Percentiles rank a stretch among this genome's conserved stretches.
These are phyloP conservation scores for Pseudogymnoascus sp. DNA, from an alignment of 2,329 filamentous ascomycete genomes.

Conservation along the genomic window DNA sequence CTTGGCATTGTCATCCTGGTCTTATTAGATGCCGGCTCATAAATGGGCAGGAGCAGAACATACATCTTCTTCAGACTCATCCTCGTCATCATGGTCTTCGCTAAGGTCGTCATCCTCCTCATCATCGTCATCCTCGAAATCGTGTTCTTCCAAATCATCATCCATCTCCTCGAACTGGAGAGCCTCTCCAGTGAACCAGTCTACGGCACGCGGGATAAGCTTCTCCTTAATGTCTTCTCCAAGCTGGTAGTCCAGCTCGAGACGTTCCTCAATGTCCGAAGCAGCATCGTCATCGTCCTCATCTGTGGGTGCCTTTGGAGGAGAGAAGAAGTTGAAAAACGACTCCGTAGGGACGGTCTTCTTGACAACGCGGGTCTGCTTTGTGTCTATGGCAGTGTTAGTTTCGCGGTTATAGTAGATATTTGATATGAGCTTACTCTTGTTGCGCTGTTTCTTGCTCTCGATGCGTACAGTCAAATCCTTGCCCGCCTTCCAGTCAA, in stretches of 20 bases:
- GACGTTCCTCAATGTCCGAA: slow-evolving; percentile 90
- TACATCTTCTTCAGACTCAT: slow-evolving; percentile 73
- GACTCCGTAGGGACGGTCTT: slow-evolving; percentile 98
- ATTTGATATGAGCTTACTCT: slow-evolving; percentile 59
- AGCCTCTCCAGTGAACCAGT: slow-evolving; percentile 99
- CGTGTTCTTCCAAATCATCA: slow-evolving; percentile 73
- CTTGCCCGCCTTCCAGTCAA: slow-evolving; percentile 90
- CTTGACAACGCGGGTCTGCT: slow-evolving; percentile 98
- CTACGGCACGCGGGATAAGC: slow-evolving; percentile 93
- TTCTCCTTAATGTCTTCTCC: slow-evolving; percentile 99
- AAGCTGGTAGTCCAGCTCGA: slow-evolving; percentile 97
- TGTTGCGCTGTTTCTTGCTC: slow-evolving; percentile 99
- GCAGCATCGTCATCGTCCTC: slow-evolving; percentile 65
- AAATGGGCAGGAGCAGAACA: slow-evolving; percentile 24
- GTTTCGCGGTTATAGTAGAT: not conserved
- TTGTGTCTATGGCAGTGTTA: slow-evolving; percentile 62
- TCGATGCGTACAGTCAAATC: slow-evolving; percentile 92
- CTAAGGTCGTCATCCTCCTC: slow-evolving; percentile 84
- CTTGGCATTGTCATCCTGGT: slow-evolving; percentile 78
- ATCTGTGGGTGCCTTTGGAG: slow-evolving; percentile 75
- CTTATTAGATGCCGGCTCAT: not conserved
- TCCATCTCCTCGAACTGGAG: slow-evolving; percentile 93
- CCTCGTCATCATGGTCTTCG: slow-evolving; percentile 72
- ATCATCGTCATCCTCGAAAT: slow-evolving; percentile 77
- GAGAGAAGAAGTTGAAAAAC: slow-evolving; percentile 91